Conservation (phyloP, 2,329 filamentous ascomycete species). For the Ceratocystis diversiconidia region DNA sequence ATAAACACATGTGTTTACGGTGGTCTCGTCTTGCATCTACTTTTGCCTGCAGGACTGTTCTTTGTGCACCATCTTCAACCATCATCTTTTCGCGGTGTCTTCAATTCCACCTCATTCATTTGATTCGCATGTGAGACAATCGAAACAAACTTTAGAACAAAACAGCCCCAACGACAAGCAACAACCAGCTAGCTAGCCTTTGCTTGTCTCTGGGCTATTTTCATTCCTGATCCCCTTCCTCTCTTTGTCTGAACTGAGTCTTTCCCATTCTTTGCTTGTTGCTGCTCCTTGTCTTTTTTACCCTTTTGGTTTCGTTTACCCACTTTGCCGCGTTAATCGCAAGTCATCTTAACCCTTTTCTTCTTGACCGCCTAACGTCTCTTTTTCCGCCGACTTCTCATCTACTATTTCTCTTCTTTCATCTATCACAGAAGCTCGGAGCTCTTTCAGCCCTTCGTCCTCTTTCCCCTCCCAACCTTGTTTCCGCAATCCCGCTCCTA, state of each 20-base stretch:
- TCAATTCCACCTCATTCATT: not conserved
- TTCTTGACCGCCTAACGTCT: constrained; percentile 1
- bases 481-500: constrained; percentile 10
- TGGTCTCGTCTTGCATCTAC: not conserved
- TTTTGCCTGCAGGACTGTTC: not conserved
- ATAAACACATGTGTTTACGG: not conserved
- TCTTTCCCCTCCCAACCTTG: constrained; percentile 9
- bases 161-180: not conserved
- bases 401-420: not conserved
- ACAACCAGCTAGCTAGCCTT: not conserved
- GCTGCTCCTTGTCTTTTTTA: not conserved
- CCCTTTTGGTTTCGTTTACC: not conserved
- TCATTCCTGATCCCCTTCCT: not conserved
- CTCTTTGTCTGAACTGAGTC: not conserved
- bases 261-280: constrained; percentile 1
- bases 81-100: not conserved
- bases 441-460: not conserved
- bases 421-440: not conserved
- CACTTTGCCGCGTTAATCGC: not conserved
- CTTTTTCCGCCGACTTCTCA: constrained; percentile 2
- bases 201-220: not conserved
- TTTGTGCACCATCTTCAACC: not conserved
- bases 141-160: not conserved
- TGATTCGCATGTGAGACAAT: not conserved
- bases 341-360: not conserved